These are phyloP conservation scores for Erysiphe pulchra DNA, from an alignment of 2,329 filamentous ascomycete species.

Conservation along the genomic window DNA sequence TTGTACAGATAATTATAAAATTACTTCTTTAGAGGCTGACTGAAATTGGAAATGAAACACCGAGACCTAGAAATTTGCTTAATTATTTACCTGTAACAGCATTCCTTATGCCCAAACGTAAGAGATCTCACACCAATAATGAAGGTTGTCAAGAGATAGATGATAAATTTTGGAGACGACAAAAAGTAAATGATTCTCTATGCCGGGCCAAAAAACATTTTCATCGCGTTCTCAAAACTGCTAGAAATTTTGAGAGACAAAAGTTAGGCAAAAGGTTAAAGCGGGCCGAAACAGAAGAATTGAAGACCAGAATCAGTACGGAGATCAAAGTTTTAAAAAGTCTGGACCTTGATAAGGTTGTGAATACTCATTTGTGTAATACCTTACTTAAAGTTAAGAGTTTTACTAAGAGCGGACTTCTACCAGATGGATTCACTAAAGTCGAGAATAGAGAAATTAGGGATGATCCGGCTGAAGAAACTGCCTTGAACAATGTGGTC, in stretches of 20 bases:
- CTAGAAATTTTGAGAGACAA: slow-evolving; percentile 56
- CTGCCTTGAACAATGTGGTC: slow-evolving; percentile 22
- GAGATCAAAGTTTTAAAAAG: slow-evolving; percentile 27
- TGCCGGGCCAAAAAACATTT: slow-evolving; percentile 22
- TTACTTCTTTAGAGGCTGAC: no score
- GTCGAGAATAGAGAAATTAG: slow-evolving; percentile 11
- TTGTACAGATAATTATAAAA: no score
- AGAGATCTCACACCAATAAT: not conserved
- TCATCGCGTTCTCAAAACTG: slow-evolving; percentile 40
- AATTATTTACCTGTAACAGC: no score
- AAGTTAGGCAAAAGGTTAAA: slow-evolving; percentile 36
- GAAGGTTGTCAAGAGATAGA: not conserved
- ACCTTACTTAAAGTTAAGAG: slow-evolving; percentile 24
- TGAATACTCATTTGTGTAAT: slow-evolving; percentile 22
- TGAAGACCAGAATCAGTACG: slow-evolving; percentile 32
- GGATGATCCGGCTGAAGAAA: slow-evolving; percentile 5
- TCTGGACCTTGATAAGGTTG: slow-evolving; percentile 20
- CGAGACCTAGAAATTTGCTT: no score
- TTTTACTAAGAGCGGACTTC: slow-evolving; percentile 18
- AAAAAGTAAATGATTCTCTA: no score
- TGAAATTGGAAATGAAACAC: no score
- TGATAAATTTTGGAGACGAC: no score
- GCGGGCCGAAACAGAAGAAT: slow-evolving; percentile 22
- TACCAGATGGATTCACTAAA: slow-evolving; percentile 16
- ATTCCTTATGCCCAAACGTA: not conserved